Base-by-base conservation (phyloP, 2,329 filamentous ascomycete genomes). In the Colletotrichum acutatum region DNA sequence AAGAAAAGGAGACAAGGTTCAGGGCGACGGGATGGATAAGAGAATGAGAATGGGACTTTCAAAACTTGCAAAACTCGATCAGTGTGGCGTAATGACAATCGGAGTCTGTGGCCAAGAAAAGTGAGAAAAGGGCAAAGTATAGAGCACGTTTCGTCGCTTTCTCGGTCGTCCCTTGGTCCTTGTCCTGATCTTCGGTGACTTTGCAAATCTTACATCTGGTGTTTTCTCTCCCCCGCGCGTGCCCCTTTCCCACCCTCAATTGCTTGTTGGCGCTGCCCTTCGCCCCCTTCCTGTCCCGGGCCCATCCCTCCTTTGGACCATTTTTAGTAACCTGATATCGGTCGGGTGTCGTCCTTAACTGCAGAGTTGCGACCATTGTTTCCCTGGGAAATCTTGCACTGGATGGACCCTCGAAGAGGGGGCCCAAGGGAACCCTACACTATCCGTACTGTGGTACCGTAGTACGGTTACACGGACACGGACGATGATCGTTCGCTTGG, bases 141-240 rank as follows among this genome's bases (percentile, higher is more conserved):
- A 62, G 54, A 24, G 54, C 54, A 69, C 53, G 66, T 60, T 68
- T 68, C 59, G 69, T 68, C 65, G 52, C 28, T 34, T 34, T 34
- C 30, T 69, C 53, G 64, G 49, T 56, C 24, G 30, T 32, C 57
- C 59, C n/a, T 63, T 53, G 65, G 53, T 66, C 24, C 66, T 72
- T 72, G 58, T 60, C 49, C 59, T 54, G 59, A 69, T 64, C 58
- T 59, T 69, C n/a, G 66, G 66, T 59, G 59, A 53, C 59, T 53
- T 37, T 65, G 52, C 28, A 42, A 42, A 42, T 42, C 37, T 42
- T 42, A 42, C 52, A n/a, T 49, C 42, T n/a, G 42, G 42, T 54
- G 52, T 54, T 24, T 24, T n/a, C 52, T 54, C 42, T 19, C 42
- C 19, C 19, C 19, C 42, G 16, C 19, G 19, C 37, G 37, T 42